Conservation (phyloP, 805 yeast genomes). For the Starmerella stellata region DNA sequence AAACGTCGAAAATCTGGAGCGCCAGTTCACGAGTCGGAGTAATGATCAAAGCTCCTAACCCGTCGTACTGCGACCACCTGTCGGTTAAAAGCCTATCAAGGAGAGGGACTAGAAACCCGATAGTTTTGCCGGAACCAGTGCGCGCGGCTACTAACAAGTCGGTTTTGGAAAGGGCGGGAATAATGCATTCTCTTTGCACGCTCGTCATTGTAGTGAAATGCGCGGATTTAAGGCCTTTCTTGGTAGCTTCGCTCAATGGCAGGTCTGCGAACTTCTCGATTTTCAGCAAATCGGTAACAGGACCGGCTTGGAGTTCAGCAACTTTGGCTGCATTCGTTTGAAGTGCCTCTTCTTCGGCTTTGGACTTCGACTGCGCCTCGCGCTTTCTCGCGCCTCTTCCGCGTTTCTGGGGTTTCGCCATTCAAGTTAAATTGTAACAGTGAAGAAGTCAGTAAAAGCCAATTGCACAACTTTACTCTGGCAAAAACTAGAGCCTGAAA, state of each 20-base stretch:
- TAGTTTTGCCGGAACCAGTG: constrained; percentile 81
- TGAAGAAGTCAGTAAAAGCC: no score
- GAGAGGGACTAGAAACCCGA: constrained; percentile 70
- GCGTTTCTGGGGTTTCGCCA: not conserved
- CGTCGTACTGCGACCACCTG: constrained; percentile 67
- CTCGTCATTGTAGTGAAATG: constrained; percentile 68
- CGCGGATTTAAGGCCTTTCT: constrained; percentile 59
- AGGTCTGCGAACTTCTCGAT: constrained; percentile 49
- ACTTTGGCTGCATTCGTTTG: not conserved
- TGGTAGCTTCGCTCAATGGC: constrained; percentile 50
- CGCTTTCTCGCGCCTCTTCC: no score
- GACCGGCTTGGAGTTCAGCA: constrained; percentile 1
- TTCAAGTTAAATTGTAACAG: no score
- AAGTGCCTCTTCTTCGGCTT: not conserved
- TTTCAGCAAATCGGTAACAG: constrained; percentile 11
- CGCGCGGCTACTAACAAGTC: constrained; percentile 78
- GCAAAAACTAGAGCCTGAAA: no score
- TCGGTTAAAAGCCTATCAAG: constrained; percentile 42
- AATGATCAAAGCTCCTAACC: constrained; percentile 74
- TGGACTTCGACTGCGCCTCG: not conserved
- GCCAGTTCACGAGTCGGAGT: constrained; percentile 88
- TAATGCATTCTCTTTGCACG: constrained; percentile 65
- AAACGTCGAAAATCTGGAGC: constrained; percentile 73
- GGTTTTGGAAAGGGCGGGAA: constrained; percentile 52
- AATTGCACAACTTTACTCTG: no score